These are phyloP conservation scores for Coemansia guatemalensis DNA, from an alignment of 192 early-diverging fungal genomes.

Conservation along the genomic window DNA sequence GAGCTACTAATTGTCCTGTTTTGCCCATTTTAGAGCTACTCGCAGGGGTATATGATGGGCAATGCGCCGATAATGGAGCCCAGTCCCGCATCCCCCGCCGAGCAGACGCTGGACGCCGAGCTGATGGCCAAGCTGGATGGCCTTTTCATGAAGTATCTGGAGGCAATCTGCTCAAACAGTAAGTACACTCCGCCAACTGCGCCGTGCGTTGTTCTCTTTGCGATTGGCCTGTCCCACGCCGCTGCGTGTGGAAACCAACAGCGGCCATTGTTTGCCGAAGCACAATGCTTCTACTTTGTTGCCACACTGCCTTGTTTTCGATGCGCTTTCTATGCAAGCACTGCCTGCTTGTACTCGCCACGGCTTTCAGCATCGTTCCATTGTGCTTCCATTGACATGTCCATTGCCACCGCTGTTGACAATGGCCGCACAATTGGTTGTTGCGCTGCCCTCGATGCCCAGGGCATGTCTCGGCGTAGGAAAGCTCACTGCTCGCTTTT, in stretches of 20 bases:
- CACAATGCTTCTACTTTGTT: conserved; percentile 1
- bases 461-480: background rate
- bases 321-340: conserved; percentile 1
- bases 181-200: conserved; percentile 30
- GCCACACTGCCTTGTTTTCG: conserved; percentile 6
- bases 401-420: background rate
- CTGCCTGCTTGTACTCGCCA: background rate
- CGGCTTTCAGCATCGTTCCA: background rate
- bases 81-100: conserved; percentile 39
- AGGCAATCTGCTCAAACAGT: conserved; percentile 67
- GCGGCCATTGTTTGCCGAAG: background rate
- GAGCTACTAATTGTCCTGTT: conserved; percentile 11
- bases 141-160: conserved; percentile 67
- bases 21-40: conserved; percentile 35
- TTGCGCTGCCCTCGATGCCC: background rate
- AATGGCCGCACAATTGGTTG: background rate
- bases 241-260: background rate
- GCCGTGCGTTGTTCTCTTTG: conserved; percentile 6
- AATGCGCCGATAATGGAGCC: conserved; percentile 35
- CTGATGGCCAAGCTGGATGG: conserved; percentile 57
- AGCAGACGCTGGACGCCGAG: conserved; percentile 50
- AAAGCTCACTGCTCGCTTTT: background rate
- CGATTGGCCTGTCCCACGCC: background rate
- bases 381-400: conserved; percentile 6
- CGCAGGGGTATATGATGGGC: conserved; percentile 44